Evolutionary conservation across 345 rosid species (phyloP), one percentile per base, ranked within the genome.

Genomic region (Dimocarpus longan): DNA sequence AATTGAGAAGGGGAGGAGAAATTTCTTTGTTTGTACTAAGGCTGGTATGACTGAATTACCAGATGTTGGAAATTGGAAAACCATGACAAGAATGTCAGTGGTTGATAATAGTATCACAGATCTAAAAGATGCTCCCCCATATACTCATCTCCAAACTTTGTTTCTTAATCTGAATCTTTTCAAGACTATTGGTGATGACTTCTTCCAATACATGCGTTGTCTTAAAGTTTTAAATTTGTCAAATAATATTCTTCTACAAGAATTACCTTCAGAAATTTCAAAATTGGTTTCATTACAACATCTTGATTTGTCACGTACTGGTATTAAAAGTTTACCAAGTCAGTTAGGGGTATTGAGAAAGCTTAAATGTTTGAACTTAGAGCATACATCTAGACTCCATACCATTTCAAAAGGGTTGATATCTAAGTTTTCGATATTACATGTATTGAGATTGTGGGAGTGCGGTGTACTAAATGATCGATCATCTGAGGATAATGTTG

Each of bases 121-220:
- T 24, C 21, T 77, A 43, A 12, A 16, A 39, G 57, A 60, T 21
- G 56, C 37, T 40, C 75, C 74, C 8, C 4, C 9, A 4, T 77
- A 43, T 15, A 43, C 43, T 26, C 22, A 54, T 70, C 80, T 77
- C 16, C n/a, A 13, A 19, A 77, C 80, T 68, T 13, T 77, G 26
- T 40, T 77, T 57, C 57, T 77, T 1, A 12, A 5, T 10, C 9
- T 13, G 0, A 77, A 57, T 8, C 0, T 1, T 7, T 40, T 60
- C 10, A 1, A 42, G 56, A 11, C 5, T 9, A 21, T 69, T 0
- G 0, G 8, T 3, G 13, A 32, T 37, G 68, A 21, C 11, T 69
- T 77, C 26, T 77, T 77, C 28, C 59, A 15, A 12, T 68, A 4
- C 10, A 42, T 69, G 68, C 48, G 9, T 21, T 22, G 26, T 64